Base-by-base conservation (phyloP, 2,329 filamentous ascomycete species). In the Gaeumannomyces sp. region DNA sequence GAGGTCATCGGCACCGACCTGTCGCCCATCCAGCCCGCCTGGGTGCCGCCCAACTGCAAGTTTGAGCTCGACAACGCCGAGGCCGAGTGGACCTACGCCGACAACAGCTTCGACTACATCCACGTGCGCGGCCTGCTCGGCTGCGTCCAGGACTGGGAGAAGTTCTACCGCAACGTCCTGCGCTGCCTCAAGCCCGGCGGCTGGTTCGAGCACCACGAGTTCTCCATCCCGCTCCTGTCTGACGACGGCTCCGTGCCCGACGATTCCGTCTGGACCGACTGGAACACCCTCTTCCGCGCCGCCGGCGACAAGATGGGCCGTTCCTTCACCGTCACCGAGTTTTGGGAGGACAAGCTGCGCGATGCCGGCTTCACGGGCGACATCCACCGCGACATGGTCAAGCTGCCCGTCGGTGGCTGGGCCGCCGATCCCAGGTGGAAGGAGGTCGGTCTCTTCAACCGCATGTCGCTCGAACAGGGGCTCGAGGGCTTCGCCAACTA, bases 51-150 rank as follows among this genome's bases (percentile, higher is more conserved):
- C 22, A 90, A 89, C 69, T 85, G 87, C 64, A 81, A 83, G 66
- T 90, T 89, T 65, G 80, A 88, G 64, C 81, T 89, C 56, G 87
- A 89, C 71, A 86, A 90, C 68, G 81, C 85, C 45, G 83, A 84
- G 67, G 78, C 74, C 25, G 72, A 76, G 1, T 81, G 77, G 77
- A 83, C 76, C 72, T 85, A 76, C 50, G 76, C 79, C 0, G 70
- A 76, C 0, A 69, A 79, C 63, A 72, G 79, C 63, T 86, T 87
- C 67, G 85, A 89, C 73, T 85, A 81, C 67, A 80, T 89, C 59
- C 86, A 88, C 71, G 78, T 82, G 1, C 81, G 83, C 29, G 76
- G 82, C 65, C 76, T 87, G 70, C 75, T 79, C 0, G 86, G 85
- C 16, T 79, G 79, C 60, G 78, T 87, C 60, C 73, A 77, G 0